These are phyloP conservation scores for Pythium insidiosum DNA, from an alignment of 352 stramenopile species.

Conservation along the genomic window DNA sequence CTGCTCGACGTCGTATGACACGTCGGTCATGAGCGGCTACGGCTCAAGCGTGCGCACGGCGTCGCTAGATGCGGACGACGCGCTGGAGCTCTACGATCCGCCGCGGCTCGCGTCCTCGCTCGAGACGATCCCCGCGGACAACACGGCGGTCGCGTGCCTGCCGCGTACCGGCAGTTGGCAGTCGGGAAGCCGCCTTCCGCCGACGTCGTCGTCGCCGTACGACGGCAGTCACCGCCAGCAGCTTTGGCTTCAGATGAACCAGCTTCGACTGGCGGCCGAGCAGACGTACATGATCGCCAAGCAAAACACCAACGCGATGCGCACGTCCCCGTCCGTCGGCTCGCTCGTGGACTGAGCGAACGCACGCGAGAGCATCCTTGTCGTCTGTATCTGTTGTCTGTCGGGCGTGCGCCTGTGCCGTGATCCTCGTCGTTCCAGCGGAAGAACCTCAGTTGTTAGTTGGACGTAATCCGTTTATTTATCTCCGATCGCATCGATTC, in stretches of 20 bases:
- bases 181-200: background rate
- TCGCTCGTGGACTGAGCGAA: too few species aligned
- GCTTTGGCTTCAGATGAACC: constrained; percentile 15
- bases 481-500: too few species aligned
- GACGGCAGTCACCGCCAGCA: constrained; percentile 5
- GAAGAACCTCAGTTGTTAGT: too few species aligned
- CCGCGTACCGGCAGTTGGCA: background rate
- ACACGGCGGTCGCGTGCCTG: background rate
- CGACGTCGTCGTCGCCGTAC: background rate
- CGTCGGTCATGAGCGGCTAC: background rate
- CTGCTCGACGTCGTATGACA: constrained; percentile 3
- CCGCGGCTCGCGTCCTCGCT: background rate
- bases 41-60: background rate
- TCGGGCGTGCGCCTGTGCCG: too few species aligned
- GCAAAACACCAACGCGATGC: constrained; percentile 14
- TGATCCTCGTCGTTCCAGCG: too few species aligned
- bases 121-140: background rate
- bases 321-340: background rate
- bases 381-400: too few species aligned
- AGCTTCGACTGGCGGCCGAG: constrained; percentile 13
- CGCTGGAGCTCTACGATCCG: background rate
- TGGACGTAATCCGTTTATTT: too few species aligned
- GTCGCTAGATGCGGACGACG: constrained; percentile 1
- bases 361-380: too few species aligned
- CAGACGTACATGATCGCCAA: constrained; percentile 17